phyloP scores from a whole-genome alignment of 495 filamentous ascomycete species.

The Pseudevernia furfuracea region DNA sequence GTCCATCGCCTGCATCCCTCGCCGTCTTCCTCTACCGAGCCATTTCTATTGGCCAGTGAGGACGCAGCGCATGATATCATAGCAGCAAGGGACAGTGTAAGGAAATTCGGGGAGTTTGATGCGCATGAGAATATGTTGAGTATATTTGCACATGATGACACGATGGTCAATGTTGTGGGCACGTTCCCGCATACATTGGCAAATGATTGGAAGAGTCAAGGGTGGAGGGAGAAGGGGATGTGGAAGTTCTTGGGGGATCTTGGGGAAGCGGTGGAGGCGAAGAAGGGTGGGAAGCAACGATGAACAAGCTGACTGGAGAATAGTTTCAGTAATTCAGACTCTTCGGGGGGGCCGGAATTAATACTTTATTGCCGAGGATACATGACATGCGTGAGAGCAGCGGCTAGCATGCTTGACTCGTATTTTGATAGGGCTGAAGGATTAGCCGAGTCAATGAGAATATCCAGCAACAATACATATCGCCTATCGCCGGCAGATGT shows the following conservation, averaged over 20 bases:
- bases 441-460: too few relatives aligned
- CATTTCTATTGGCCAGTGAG: background rate
- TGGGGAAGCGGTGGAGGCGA: conserved; percentile 19
- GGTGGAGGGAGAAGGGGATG: conserved; percentile 39
- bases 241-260: conserved; percentile 54
- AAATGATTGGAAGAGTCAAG: conserved; percentile 44
- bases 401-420: too few relatives aligned
- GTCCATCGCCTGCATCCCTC: background rate
- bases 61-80: background rate
- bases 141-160: conserved; percentile 45
- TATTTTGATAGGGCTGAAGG: background rate
- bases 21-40: background rate
- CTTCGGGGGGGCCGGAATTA: too few relatives aligned
- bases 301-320: background rate
- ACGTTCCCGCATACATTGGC: conserved; percentile 41
- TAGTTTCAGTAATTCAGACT: too few relatives aligned
- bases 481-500: background rate
- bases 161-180: conserved; percentile 39
- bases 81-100: conserved; percentile 31
- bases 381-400: too few relatives aligned
- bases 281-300: background rate
- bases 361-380: too few relatives aligned
- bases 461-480: too few relatives aligned
- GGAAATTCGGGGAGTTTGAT: conserved; percentile 41
- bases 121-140: conserved; percentile 44